Evolutionary conservation across 1,284 basidiomycete genomes (phyloP).

Genomic region (Pyrrhoderma noxium): DNA sequence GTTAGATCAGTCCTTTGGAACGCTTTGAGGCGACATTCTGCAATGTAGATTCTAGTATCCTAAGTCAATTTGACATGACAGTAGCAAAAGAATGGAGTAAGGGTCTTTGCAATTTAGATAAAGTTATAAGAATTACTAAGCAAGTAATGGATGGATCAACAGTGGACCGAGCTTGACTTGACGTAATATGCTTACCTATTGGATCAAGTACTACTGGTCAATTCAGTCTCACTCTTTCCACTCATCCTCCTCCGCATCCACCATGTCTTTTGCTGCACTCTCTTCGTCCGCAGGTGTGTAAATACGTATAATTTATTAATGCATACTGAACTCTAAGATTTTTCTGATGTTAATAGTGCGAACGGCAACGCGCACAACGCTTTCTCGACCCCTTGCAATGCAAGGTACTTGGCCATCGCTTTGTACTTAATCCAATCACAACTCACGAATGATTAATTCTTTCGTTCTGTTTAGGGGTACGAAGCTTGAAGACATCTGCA

Average conservation of each 20-base stretch:
- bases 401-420: not conserved
- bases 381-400: slow-evolving; percentile 5
- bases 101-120: not conserved
- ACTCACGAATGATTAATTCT: not conserved
- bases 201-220: too few species aligned
- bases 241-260: not conserved
- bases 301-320: not conserved
- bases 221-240: too few species aligned
- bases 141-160: too few species aligned
- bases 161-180: too few species aligned
- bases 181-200: too few species aligned
- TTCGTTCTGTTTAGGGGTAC: slow-evolving; percentile 34
- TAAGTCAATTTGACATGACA: too few species aligned
- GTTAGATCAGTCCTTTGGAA: too few species aligned
- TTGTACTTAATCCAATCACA: not conserved
- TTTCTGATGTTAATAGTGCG: slow-evolving; percentile 3
- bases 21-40: too few species aligned
- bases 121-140: not conserved
- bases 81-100: too few species aligned
- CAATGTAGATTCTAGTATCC: too few species aligned
- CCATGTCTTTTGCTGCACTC: slow-evolving; percentile 12
- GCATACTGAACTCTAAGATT: not conserved
- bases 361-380: slow-evolving; percentile 3
- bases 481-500: slow-evolving; percentile 49
- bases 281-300: slow-evolving; percentile 11